Evolutionary conservation across 2,329 filamentous ascomycete species (phyloP), one percentile per base, ranked within the genome.

Genomic region (Colletotrichum musicola): DNA sequence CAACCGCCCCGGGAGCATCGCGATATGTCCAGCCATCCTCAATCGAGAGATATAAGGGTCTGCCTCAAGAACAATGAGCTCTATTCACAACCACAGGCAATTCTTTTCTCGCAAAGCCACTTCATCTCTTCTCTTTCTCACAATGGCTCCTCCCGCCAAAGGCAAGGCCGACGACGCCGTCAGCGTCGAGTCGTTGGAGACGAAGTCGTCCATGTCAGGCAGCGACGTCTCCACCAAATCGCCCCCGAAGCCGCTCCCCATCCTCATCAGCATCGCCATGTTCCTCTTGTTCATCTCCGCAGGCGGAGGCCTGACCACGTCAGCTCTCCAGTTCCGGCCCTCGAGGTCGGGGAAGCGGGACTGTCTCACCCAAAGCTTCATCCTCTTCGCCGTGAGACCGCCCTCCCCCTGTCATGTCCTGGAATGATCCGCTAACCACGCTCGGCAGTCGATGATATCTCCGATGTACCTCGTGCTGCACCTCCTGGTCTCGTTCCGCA

Each of bases 401-500:
- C 4, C 4, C 4, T 1, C 10, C 7, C 14, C 14, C 16, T 6
- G 40, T 22, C 10, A 22, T 20, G 22, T 18, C 20, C 7, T 27
- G 40, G 40, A 35, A 56, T 42, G 46, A 9, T 4, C 7, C 14
- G 22, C 70, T 70, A 4, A 71, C 20, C 12, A 4, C 13, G 6
- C 9, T 18, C 2, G 4, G 20, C 35, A 77, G 76, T 75, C 74
- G 20, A 71, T 79, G 10, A 71, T 79, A 12, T 74, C 75, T 0
- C 60, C 78, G 1, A 62, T 76, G 16, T 80, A 80, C 61, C 69
- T 79, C 42, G 56, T 63, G n/a, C 68, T 79, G 4, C 75, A 80
- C 53, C 13, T 76, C n/a, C 56, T 74, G 10, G 75, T 77, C 0
- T 73, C 78, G 1, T 71, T 68, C 18, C 71, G 71, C 3, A 73